phyloP scores from a whole-genome alignment of 1,284 basidiomycete species.

The Cutaneotrichosporon mucoides region DNA sequence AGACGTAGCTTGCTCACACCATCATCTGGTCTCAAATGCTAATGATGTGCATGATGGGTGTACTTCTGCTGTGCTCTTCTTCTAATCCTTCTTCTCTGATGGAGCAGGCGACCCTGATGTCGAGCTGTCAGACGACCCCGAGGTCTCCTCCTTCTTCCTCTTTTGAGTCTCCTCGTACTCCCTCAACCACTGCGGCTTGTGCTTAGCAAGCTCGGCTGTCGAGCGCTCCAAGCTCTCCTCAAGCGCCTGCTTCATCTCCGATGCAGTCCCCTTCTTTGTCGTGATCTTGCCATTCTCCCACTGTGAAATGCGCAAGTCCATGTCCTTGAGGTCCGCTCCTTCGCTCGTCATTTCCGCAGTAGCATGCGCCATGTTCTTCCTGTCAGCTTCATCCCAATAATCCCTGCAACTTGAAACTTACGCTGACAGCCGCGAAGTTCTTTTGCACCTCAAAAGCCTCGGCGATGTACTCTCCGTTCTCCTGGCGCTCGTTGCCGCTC shows the following conservation, averaged over 20 bases:
- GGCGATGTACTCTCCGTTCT: constrained; percentile 37
- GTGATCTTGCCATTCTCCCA: constrained; percentile 1
- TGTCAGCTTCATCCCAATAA: not conserved
- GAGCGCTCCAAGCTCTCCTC: constrained; percentile 23
- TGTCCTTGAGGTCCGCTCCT: constrained; percentile 17
- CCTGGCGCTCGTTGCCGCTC: constrained; percentile 28
- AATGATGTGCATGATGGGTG: too few species aligned
- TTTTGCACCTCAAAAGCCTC: constrained; percentile 24
- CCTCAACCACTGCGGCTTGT: constrained; percentile 39
- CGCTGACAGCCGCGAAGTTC: constrained; percentile 16
- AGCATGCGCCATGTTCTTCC: constrained; percentile 23
- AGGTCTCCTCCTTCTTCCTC: not conserved
- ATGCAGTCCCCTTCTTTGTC: constrained; percentile 18
- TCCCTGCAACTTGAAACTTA: not conserved
- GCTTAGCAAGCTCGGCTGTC: constrained; percentile 28
- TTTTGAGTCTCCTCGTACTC: constrained; percentile 18
- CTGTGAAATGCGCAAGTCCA: constrained; percentile 17
- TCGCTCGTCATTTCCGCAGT: constrained; percentile 10
- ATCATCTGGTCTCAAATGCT: not conserved
- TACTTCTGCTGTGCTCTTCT: constrained; percentile 2
- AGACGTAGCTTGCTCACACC: not conserved
- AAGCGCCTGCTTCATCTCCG: constrained; percentile 27
- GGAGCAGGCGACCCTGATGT: too few species aligned
- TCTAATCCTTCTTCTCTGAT: not conserved
- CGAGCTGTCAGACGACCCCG: too few species aligned